phyloP scores from a whole-genome alignment of 2,329 filamentous ascomycete genomes.

The Botrytis medusae region DNA sequence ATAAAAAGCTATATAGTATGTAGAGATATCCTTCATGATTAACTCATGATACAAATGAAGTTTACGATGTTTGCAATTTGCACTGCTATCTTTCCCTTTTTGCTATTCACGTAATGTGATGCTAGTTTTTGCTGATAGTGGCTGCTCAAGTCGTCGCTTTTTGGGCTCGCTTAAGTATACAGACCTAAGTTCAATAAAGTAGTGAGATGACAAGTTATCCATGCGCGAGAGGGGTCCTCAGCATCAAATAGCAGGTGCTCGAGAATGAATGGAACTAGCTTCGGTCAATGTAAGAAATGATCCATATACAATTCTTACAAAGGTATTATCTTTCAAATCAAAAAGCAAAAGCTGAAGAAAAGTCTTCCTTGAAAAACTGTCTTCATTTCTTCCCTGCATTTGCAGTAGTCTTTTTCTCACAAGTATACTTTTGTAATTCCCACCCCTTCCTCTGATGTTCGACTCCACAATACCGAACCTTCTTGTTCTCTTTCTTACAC shows the following conservation, averaged over 20 bases:
- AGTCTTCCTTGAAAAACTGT: neutral
- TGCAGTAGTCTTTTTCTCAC: neutral
- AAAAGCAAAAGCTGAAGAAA: neutral
- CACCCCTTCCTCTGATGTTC: neutral
- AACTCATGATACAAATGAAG: conserved; percentile 20
- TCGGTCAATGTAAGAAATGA: neutral
- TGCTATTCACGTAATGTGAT: neutral
- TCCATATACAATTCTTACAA: too few relatives aligned
- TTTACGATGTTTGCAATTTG: neutral
- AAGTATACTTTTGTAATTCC: neutral
- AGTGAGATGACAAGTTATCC: neutral
- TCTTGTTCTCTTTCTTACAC: neutral
- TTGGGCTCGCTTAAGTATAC: neutral
- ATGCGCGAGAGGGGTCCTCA: neutral
- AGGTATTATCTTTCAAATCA: neutral
- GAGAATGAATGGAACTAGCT: neutral
- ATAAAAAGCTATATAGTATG: neutral
- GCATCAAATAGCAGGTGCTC: neutral
- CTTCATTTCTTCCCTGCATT: neutral
- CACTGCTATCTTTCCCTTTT: neutral
- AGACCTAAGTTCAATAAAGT: neutral
- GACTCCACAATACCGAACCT: neutral
- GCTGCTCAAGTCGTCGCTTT: neutral
- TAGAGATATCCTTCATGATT: conserved; percentile 21
- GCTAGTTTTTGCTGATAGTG: neutral